Conservation (phyloP, 139 green algal genomes). For the Bryopsis sp. region DNA sequence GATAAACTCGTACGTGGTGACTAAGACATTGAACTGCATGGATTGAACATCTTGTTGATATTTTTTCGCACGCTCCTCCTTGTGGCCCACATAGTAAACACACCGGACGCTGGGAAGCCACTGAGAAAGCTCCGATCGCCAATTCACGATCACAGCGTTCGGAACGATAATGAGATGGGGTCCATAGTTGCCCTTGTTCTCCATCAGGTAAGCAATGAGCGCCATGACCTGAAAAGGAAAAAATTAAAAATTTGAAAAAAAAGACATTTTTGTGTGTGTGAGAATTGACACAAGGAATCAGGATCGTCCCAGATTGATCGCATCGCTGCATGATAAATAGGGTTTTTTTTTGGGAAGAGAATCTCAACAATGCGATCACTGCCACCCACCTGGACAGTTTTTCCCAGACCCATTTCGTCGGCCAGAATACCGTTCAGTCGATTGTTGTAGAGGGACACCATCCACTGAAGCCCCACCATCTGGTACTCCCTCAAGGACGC, state of each 20-base stretch:
- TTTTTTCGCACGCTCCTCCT: slow-evolving; percentile 64
- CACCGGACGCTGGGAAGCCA: slow-evolving; percentile 76
- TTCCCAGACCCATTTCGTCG: slow-evolving; percentile 92
- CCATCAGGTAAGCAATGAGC: slow-evolving; percentile 89
- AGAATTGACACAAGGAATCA: too few species aligned
- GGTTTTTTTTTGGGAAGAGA: too few species aligned
- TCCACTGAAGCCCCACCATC: slow-evolving; percentile 91
- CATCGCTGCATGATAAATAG: too few species aligned
- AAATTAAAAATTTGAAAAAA: too few species aligned
- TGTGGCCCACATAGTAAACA: slow-evolving; percentile 69
- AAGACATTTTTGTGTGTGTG: too few species aligned
- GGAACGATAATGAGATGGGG: slow-evolving; percentile 97
- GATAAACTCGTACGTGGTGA: slow-evolving; percentile 97
- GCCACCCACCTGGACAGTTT: slow-evolving; percentile 86
- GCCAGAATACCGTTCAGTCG: slow-evolving; percentile 94
- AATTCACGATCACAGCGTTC: slow-evolving; percentile 97
- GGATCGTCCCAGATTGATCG: too few species aligned
- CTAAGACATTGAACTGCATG: slow-evolving; percentile 91
- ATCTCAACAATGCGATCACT: too few species aligned
- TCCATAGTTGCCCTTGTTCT: slow-evolving; percentile 88
- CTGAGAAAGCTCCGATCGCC: slow-evolving; percentile 79
- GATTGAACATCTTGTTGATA: slow-evolving; percentile 44
- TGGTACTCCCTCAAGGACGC: slow-evolving; percentile 87
- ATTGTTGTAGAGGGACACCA: slow-evolving; percentile 95
- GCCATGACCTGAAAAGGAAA: slow-evolving; percentile 70